These are phyloP conservation scores for Choanephora cucurbitarum DNA, from an alignment of 371 early-diverging fungal species.

Conservation along the genomic window DNA sequence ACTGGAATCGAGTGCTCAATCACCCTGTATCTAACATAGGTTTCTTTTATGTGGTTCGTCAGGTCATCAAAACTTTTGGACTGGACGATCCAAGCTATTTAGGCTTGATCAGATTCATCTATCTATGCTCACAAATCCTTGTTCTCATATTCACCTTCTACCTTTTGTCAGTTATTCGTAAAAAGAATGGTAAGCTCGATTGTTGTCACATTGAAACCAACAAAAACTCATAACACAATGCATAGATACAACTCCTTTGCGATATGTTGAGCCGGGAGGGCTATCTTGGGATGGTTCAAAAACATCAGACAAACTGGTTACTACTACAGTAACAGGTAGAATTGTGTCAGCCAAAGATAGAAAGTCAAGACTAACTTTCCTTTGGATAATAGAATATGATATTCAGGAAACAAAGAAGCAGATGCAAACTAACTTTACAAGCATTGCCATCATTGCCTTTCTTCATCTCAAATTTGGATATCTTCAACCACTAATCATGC, in stretches of 20 bases:
- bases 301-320: slow-evolving; percentile 32
- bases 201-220: too few species aligned
- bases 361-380: neutral
- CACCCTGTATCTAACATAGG: slow-evolving; percentile 35
- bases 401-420: slow-evolving; percentile 69
- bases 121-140: slow-evolving; percentile 31
- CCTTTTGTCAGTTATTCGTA: slow-evolving; percentile 32
- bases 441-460: slow-evolving; percentile 66
- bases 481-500: slow-evolving; percentile 83
- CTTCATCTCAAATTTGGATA: slow-evolving; percentile 86
- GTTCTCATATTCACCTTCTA: slow-evolving; percentile 34
- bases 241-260: slow-evolving; percentile 39
- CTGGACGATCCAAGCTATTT: slow-evolving; percentile 32
- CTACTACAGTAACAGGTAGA: slow-evolving; percentile 38
- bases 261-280: slow-evolving; percentile 42
- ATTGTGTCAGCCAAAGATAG: neutral
- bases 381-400: slow-evolving; percentile 69
- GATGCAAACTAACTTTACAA: slow-evolving; percentile 66
- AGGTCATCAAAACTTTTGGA: slow-evolving; percentile 31
- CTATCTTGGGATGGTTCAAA: slow-evolving; percentile 46
- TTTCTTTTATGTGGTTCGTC: slow-evolving; percentile 35
- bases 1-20: slow-evolving; percentile 17
- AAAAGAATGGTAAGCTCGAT: slow-evolving; percentile 40
- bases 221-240: neutral
- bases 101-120: slow-evolving; percentile 32